Conservation (phyloP, 2,329 filamentous ascomycete species). For the Scytalidium lignicola region DNA sequence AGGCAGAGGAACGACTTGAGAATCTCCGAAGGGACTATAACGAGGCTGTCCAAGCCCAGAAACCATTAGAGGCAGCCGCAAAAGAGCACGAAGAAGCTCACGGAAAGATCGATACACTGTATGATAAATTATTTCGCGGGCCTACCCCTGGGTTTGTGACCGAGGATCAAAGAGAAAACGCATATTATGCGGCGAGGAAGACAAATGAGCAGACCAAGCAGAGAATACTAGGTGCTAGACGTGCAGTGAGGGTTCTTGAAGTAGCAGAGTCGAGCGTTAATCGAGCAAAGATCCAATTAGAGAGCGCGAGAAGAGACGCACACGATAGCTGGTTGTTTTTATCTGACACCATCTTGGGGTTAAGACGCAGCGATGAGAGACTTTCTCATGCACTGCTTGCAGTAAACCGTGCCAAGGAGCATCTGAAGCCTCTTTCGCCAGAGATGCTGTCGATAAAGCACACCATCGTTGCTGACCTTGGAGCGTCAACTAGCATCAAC, state of each 20-base stretch:
- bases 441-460: neutral
- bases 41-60: neutral
- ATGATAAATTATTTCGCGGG: conserved; percentile 4
- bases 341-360: neutral
- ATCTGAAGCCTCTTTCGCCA: neutral
- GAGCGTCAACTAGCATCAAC: neutral
- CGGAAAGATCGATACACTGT: conserved; percentile 5
- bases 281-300: neutral
- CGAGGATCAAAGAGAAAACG: conserved; percentile 3
- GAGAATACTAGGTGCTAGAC: neutral
- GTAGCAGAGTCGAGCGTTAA: conserved; percentile 1
- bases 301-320: neutral
- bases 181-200: neutral
- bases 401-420: neutral
- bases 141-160: conserved; percentile 5
- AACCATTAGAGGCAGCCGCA: neutral
- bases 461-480: neutral
- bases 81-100: conserved; percentile 4
- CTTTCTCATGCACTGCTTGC: neutral
- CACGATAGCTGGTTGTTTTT: conserved; percentile 1
- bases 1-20: conserved; percentile 3
- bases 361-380: neutral
- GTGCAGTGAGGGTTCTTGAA: neutral
- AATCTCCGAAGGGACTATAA: neutral
- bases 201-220: conserved; percentile 3